Conservation (phyloP, 495 filamentous ascomycete genomes). For the Pyrenopolyporus hunteri region DNA sequence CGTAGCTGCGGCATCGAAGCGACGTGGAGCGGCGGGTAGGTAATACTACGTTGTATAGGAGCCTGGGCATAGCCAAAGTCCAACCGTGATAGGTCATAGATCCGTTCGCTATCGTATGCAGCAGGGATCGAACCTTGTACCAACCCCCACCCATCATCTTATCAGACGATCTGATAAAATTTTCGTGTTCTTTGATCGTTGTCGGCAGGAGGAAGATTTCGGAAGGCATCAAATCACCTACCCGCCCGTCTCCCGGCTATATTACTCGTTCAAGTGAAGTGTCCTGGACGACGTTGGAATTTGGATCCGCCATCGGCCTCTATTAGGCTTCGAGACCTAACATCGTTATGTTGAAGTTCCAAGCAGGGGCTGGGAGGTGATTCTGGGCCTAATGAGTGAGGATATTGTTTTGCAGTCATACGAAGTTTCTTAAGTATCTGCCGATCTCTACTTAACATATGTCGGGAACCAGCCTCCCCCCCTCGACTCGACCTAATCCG, state of each 20-base stretch:
- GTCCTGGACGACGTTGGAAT: not conserved
- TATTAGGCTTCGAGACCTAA: not conserved
- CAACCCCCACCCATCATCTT: slow-evolving; percentile 22
- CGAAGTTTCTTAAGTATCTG: not conserved
- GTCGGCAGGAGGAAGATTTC: slow-evolving; percentile 1
- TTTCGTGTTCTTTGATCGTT: slow-evolving; percentile 17
- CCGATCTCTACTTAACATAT: slow-evolving; percentile 6
- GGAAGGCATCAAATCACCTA: slow-evolving; percentile 17
- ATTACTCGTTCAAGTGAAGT: not conserved
- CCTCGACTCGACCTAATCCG: not conserved
- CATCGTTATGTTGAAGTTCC: not conserved
- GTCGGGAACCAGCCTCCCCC: not conserved
- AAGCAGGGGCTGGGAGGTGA: not conserved
- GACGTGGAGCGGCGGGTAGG: slow-evolving; percentile 8
- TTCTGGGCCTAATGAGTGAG: slow-evolving; percentile 5
- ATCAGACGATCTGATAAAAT: slow-evolving; percentile 38
- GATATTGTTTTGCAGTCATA: not conserved
- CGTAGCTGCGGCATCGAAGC: slow-evolving; percentile 1
- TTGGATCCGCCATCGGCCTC: slow-evolving; percentile 2
- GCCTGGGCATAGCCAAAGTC: not conserved
- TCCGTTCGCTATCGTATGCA: slow-evolving; percentile 2
- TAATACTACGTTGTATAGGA: slow-evolving; percentile 14
- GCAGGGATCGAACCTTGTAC: slow-evolving; percentile 13
- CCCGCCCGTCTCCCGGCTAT: not conserved
- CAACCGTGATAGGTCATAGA: slow-evolving; percentile 20